phyloP scores from a whole-genome alignment of 495 filamentous ascomycete species.

The Aspergillus cristatus region DNA sequence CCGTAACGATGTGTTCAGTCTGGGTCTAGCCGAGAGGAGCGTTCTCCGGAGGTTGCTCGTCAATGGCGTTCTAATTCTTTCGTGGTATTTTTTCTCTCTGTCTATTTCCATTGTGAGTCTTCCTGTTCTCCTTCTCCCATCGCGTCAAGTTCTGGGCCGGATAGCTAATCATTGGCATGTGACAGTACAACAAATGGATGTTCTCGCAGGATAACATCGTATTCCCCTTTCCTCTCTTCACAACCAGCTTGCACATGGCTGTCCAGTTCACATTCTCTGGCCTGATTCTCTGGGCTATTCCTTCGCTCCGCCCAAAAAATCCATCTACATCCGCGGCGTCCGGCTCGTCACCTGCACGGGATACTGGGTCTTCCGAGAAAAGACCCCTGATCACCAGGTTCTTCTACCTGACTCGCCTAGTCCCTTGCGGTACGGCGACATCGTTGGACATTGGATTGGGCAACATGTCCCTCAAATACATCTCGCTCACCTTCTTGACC shows the following conservation, averaged over 20 bases:
- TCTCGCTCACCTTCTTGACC: conserved; percentile 93
- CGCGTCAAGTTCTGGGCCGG: too few relatives aligned
- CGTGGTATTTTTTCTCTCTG: conserved; percentile 94
- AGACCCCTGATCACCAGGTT: conserved; percentile 73
- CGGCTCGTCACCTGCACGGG: conserved; percentile 41
- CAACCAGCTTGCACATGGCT: conserved; percentile 89
- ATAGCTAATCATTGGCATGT: background rate
- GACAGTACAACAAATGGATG: conserved; percentile 99
- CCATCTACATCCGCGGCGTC: conserved; percentile 36
- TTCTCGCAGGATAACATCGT: conserved; percentile 76
- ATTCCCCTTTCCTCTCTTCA: conserved; percentile 93
- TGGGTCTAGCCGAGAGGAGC: conserved; percentile 48
- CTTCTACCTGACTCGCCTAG: conserved; percentile 89
- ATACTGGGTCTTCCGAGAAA: conserved; percentile 27
- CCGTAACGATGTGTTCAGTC: conserved; percentile 27
- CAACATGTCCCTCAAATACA: conserved; percentile 92
- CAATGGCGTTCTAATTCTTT: conserved; percentile 67
- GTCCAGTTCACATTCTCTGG: conserved; percentile 85
- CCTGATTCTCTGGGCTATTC: conserved; percentile 72
- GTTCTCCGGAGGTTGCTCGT: conserved; percentile 57
- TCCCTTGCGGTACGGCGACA: conserved; percentile 86
- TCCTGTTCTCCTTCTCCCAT: background rate
- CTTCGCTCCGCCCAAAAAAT: conserved; percentile 66
- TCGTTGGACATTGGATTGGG: conserved; percentile 94
- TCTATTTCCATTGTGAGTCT: conserved; percentile 83